phyloP scores from a whole-genome alignment of 352 stramenopile genomes.

The Phytophthora litchii region DNA sequence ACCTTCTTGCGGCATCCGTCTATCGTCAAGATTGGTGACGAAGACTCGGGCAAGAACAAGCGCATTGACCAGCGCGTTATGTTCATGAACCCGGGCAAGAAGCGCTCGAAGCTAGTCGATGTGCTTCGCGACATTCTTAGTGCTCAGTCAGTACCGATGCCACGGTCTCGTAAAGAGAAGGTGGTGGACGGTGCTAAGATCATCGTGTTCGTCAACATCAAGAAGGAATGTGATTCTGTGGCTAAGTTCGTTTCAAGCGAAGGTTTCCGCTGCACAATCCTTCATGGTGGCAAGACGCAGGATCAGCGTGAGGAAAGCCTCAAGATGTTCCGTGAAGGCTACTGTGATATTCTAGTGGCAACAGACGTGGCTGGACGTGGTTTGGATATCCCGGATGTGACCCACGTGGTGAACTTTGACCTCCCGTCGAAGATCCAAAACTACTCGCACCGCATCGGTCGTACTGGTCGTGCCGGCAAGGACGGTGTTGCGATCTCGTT shows the following conservation, averaged over 20 bases:
- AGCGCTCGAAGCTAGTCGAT: constrained; percentile 88
- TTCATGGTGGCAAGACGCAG: constrained; percentile 98
- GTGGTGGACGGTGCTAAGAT: constrained; percentile 91
- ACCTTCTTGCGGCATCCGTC: constrained; percentile 97
- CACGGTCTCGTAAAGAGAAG: constrained; percentile 72
- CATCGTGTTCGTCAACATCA: constrained; percentile 99
- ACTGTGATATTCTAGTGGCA: constrained; percentile 91
- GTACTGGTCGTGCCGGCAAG: constrained; percentile 97
- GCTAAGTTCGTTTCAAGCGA: constrained; percentile 91
- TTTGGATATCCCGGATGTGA: constrained; percentile 98
- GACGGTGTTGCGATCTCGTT: constrained; percentile 97
- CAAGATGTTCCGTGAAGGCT: constrained; percentile 89
- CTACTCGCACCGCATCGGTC: constrained; percentile 98
- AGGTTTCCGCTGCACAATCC: constrained; percentile 92
- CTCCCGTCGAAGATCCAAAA: constrained; percentile 97
- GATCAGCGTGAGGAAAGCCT: constrained; percentile 94
- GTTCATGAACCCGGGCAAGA: constrained; percentile 93
- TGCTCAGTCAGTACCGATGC: constrained; percentile 44
- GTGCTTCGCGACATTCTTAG: constrained; percentile 88
- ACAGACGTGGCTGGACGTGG: constrained; percentile 96
- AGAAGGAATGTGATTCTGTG: constrained; percentile 98
- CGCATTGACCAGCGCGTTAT: constrained; percentile 97
- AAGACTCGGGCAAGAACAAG: constrained; percentile 98
- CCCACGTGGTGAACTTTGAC: constrained; percentile 99
- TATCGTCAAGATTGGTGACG: constrained; percentile 98